phyloP scores from a whole-genome alignment of 2,329 filamentous ascomycete species.

The Ampelomyces quisqualis region DNA sequence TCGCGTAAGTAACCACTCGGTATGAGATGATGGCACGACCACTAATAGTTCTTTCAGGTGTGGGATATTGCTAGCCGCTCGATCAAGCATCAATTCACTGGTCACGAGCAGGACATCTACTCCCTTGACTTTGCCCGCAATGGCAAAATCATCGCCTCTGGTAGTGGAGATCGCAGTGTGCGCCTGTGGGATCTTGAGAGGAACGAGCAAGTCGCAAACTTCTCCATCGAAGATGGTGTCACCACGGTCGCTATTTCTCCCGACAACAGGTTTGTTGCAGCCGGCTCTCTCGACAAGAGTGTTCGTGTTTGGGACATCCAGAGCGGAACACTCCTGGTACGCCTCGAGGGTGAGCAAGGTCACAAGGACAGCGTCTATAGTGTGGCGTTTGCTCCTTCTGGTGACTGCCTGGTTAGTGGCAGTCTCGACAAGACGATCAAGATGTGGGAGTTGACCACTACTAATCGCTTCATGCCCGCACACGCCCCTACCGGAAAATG shows the following conservation, averaged over 20 bases:
- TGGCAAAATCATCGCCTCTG: slow-evolving; percentile 90
- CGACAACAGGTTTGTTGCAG: slow-evolving; percentile 89
- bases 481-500: slow-evolving; percentile 85
- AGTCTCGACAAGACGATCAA: slow-evolving; percentile 98
- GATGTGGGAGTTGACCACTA: slow-evolving; percentile 91
- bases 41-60: slow-evolving; percentile 58
- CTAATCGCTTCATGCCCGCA: slow-evolving; percentile 65
- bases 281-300: slow-evolving; percentile 94
- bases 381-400: slow-evolving; percentile 92
- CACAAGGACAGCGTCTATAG: slow-evolving; percentile 98
- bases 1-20: slow-evolving; percentile 61
- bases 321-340: slow-evolving; percentile 82
- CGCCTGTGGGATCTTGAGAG: slow-evolving; percentile 94
- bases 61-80: slow-evolving; percentile 86
- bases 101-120: slow-evolving; percentile 98
- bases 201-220: slow-evolving; percentile 75
- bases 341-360: slow-evolving; percentile 87
- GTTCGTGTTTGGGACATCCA: slow-evolving; percentile 95
- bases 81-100: slow-evolving; percentile 91
- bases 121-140: slow-evolving; percentile 93
- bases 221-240: slow-evolving; percentile 94
- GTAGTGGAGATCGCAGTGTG: slow-evolving; percentile 90
- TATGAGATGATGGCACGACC: neutral
- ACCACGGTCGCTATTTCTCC: slow-evolving; percentile 97
- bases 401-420: slow-evolving; percentile 88